Conservation (phyloP, 148 eudicot species). For the Persicaria tinctoria region DNA sequence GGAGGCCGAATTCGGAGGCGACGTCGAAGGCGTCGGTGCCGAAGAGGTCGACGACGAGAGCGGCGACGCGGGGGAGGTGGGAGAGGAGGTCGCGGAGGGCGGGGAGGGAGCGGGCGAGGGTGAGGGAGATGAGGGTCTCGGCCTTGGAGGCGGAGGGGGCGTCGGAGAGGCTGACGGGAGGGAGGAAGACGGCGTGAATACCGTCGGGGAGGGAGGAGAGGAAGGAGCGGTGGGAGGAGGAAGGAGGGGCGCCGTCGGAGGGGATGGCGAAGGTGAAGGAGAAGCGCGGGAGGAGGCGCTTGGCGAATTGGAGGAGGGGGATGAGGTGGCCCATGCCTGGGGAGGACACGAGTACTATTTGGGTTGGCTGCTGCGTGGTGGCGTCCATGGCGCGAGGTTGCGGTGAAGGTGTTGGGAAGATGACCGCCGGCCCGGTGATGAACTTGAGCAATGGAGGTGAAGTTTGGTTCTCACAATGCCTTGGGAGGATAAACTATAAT, state of each 20-base stretch:
- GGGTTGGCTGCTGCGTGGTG: conserved; percentile 13
- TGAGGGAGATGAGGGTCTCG: conserved; percentile 31
- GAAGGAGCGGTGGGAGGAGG: conserved; percentile 25
- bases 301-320: conserved; percentile 33
- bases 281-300: conserved; percentile 23
- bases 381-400: background rate
- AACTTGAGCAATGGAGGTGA: no score
- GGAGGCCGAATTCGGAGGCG: conserved; percentile 25
- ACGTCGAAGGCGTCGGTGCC: conserved; percentile 41
- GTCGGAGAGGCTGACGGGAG: conserved; percentile 29
- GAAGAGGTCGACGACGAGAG: conserved; percentile 37
- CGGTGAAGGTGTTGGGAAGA: no score
- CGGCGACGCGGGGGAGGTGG: background rate
- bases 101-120: conserved; percentile 33
- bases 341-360: conserved; percentile 39
- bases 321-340: conserved; percentile 60
- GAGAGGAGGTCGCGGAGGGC: conserved; percentile 18
- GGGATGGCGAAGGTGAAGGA: conserved; percentile 34
- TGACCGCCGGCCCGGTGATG: no score
- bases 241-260: conserved; percentile 19
- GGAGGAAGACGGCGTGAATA: conserved; percentile 22
- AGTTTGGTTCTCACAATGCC: no score
- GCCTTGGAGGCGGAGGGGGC: conserved; percentile 19
- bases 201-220: conserved; percentile 29
- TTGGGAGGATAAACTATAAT: no score